Percentiles rank a stretch among this genome's conserved stretches.
Conservation (phyloP, 1,284 basidiomycete genomes). For the Ceratobasidium sp. region DNA sequence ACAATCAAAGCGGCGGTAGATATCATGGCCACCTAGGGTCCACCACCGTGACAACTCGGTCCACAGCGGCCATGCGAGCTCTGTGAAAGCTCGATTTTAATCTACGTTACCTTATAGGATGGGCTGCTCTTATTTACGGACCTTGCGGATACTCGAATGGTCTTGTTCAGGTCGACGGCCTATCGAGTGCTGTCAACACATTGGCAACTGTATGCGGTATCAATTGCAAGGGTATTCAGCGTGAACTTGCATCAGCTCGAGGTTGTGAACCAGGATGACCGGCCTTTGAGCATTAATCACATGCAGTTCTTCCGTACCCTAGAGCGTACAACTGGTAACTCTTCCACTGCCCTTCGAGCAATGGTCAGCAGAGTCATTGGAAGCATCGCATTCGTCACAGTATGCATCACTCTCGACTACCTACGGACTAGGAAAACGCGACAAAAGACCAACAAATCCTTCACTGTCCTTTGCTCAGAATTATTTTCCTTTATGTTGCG, state of each 20-base stretch:
- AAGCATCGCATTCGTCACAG: constrained; percentile 9
- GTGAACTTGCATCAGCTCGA: constrained; percentile 2
- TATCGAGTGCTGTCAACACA: constrained; percentile 17
- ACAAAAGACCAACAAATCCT: constrained; percentile 31
- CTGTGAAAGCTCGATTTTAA: not conserved
- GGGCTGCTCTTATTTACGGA: constrained; percentile 18
- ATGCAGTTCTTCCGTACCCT: constrained; percentile 24
- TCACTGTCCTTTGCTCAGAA: constrained; percentile 18
- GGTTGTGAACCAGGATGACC: not conserved
- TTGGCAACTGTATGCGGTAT: constrained; percentile 22
- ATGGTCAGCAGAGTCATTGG: constrained; percentile 29
- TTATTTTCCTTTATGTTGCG: not conserved
- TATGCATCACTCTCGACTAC: constrained; percentile 19
- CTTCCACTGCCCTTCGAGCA: not conserved
- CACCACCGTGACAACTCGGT: too few species aligned
- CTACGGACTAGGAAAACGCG: constrained; percentile 20
- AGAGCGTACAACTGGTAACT: not conserved
- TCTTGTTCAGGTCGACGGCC: constrained; percentile 5
- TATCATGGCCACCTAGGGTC: too few species aligned
- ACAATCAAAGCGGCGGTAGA: too few species aligned
- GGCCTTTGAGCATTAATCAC: constrained; percentile 10
- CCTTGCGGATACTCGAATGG: constrained; percentile 13
- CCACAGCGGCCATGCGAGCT: too few species aligned
- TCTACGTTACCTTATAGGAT: not conserved
- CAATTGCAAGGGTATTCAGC: constrained; percentile 10